These are phyloP conservation scores for Psilocybe tampanensis DNA, from an alignment of 768 basidiomycete species.

Conservation along the genomic window DNA sequence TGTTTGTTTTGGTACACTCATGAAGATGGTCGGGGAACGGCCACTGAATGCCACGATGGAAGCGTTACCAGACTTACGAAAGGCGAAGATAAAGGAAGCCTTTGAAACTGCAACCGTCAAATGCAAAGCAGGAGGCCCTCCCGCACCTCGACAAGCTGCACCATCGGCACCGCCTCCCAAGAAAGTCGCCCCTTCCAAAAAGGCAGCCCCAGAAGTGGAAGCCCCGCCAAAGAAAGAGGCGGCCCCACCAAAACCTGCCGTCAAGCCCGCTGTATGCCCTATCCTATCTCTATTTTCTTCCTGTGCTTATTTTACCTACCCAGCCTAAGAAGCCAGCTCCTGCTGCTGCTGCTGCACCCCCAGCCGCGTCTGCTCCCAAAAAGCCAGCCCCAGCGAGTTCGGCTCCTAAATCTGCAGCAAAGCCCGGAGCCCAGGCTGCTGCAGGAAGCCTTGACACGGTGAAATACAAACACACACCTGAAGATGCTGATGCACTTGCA, in stretches of 20 bases:
- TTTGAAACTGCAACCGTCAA: slow-evolving; percentile 92
- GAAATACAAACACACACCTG: slow-evolving; percentile 89
- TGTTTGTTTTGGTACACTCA: slow-evolving; percentile 81
- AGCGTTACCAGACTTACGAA: slow-evolving; percentile 81
- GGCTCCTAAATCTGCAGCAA: slow-evolving; percentile 50
- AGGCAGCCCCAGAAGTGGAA: slow-evolving; percentile 29
- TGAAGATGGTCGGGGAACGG: slow-evolving; percentile 97
- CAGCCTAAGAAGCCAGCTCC: slow-evolving; percentile 55
- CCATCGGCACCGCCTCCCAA: slow-evolving; percentile 10
- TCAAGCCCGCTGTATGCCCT: slow-evolving; percentile 51
- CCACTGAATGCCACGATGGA: slow-evolving; percentile 88
- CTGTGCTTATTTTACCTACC: background rate
- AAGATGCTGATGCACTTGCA: slow-evolving; percentile 87
- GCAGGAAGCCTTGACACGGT: slow-evolving; percentile 73
- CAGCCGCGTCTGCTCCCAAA: slow-evolving; percentile 41
- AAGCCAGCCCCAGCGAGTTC: slow-evolving; percentile 43
- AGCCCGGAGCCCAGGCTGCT: slow-evolving; percentile 49
- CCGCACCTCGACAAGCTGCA: slow-evolving; percentile 47
- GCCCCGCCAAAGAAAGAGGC: slow-evolving; percentile 47
- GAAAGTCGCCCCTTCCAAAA: slow-evolving; percentile 16
- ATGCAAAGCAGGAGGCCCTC: slow-evolving; percentile 67
- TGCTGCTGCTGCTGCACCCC: slow-evolving; percentile 27
- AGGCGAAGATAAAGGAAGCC: slow-evolving; percentile 92
- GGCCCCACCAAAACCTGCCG: slow-evolving; percentile 45
- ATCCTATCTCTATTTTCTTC: background rate